Evolutionary conservation across 1,284 basidiomycete genomes (phyloP).

Genomic region (Cystobasidiaceae sp.): DNA sequence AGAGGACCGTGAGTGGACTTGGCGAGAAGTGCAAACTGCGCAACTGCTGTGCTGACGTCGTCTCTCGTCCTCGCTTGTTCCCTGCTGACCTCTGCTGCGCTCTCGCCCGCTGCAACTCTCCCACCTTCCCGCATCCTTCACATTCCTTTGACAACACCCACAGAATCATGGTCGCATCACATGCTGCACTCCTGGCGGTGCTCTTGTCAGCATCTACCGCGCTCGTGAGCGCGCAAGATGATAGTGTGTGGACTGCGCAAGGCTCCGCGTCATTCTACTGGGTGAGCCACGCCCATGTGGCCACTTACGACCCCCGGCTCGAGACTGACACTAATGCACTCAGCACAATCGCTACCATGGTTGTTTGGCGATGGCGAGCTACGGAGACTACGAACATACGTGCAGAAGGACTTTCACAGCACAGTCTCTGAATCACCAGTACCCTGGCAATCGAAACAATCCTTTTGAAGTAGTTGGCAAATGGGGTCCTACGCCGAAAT

Average conservation of each 20-base stretch:
- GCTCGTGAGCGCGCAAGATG: neutral
- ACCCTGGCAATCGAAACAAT: slow-evolving; percentile 19
- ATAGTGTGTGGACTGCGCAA: neutral
- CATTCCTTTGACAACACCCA: too few species aligned
- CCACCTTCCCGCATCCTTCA: too few species aligned
- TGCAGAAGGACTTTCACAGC: slow-evolving; percentile 18
- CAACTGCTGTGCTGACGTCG: too few species aligned
- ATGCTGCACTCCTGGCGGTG: neutral
- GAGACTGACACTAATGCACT: neutral
- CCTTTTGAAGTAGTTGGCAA: slow-evolving; percentile 24
- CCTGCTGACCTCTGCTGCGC: too few species aligned
- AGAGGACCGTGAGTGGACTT: too few species aligned
- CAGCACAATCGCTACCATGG: neutral
- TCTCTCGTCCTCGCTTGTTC: too few species aligned
- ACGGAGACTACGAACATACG: slow-evolving; percentile 10
- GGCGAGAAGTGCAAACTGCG: too few species aligned
- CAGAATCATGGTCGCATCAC: neutral
- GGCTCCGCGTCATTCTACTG: neutral
- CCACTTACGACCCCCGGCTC: neutral
- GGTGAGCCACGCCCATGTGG: neutral
- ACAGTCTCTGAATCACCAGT: slow-evolving; percentile 19
- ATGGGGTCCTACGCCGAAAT: slow-evolving; percentile 6
- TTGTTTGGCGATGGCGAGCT: slow-evolving; percentile 12
- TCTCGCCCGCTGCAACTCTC: too few species aligned
- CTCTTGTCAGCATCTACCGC: neutral